A percentile compares a stretch with the other conserved stretches of the same genome.
Evolutionary conservation across 208 protist genomes (phyloP).

Genomic region (Acanthamoeba lenticulata): DNA sequence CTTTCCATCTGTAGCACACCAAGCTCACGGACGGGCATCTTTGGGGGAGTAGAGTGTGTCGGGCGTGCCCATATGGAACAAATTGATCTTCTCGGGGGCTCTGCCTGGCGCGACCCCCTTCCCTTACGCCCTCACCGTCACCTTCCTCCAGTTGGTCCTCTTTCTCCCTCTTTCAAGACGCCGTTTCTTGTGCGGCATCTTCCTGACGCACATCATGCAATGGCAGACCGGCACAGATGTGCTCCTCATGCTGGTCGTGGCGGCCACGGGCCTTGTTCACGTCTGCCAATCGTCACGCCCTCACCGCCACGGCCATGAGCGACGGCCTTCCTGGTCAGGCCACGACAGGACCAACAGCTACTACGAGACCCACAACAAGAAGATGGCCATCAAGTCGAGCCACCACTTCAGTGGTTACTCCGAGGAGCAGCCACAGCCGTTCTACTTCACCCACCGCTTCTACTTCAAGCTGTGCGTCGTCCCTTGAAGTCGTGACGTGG

Average conservation of each 20-base stretch:
- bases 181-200: neutral
- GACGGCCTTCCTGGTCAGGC: no score
- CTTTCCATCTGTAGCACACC: no score
- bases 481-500: neutral
- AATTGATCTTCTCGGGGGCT: neutral
- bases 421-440: neutral
- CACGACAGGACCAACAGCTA: no score
- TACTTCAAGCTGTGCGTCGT: neutral
- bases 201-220: no score
- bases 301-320: no score
- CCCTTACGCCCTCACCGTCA: constrained; percentile 29
- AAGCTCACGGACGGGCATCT: no score
- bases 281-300: neutral
- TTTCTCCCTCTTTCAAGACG: neutral
- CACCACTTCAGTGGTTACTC: neutral
- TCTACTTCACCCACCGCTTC: constrained; percentile 47
- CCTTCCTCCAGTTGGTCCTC: constrained; percentile 17
- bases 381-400: neutral
- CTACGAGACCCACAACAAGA: neutral
- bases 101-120: neutral
- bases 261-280: neutral
- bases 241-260: neutral
- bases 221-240: neutral
- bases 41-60: constrained; percentile 31
- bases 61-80: neutral